Conservation (phyloP, 257 asterid genomes). For the Solanum virginianum region DNA sequence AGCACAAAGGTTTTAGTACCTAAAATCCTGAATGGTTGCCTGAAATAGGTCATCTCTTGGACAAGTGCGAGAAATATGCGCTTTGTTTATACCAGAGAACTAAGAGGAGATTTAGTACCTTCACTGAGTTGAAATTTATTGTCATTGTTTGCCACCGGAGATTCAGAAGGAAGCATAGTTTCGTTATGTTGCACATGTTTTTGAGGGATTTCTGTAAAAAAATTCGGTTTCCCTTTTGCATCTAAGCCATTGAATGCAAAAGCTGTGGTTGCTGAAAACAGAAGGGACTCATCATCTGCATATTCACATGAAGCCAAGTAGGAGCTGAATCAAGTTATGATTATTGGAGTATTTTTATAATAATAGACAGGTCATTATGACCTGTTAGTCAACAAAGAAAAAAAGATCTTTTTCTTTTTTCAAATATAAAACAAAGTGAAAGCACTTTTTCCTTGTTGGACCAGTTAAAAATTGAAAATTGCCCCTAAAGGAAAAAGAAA, state of each 20-base stretch:
- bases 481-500: not conserved
- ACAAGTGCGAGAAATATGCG: not conserved
- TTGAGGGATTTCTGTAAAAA: conserved; percentile 30
- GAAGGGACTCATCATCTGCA: conserved; percentile 27
- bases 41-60: no score
- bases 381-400: not conserved
- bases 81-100: not conserved
- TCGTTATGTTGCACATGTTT: conserved; percentile 19
- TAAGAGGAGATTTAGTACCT: conserved; percentile 2
- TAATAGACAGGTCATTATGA: not conserved
- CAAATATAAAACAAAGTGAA: not conserved
- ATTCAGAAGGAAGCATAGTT: conserved; percentile 16
- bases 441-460: not conserved
- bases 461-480: not conserved
- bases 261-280: conserved; percentile 10
- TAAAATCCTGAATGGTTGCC: no score
- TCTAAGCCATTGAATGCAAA: conserved; percentile 14
- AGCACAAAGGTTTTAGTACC: not conserved
- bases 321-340: not conserved
- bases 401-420: not conserved
- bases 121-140: conserved; percentile 5
- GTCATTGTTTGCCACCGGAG: conserved; percentile 14
- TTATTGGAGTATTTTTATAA: not conserved
- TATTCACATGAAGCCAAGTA: not conserved
- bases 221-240: conserved; percentile 9